Percentiles rank a stretch among this genome's conserved stretches.
Evolutionary conservation across 108 stramenopile species (phyloP).

Genomic region (Aureococcus anophagefferens): DNA sequence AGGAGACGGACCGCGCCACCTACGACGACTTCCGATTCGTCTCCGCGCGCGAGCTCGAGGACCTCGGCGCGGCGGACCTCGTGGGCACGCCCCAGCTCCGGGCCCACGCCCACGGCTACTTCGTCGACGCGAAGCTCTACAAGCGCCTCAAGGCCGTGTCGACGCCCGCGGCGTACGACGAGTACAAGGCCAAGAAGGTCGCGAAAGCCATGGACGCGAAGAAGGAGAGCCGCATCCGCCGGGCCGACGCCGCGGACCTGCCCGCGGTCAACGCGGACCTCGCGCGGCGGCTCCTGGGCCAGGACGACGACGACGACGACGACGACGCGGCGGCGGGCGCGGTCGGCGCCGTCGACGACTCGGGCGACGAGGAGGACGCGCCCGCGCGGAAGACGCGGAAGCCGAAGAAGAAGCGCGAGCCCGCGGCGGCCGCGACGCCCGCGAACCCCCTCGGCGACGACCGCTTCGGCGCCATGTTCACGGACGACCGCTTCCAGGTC

Average conservation of each 20-base stretch:
- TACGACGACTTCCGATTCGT: constrained; percentile 99
- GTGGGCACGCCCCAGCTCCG: constrained; percentile 87
- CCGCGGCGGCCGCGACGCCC: constrained; percentile 29
- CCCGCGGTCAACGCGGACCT: constrained; percentile 72
- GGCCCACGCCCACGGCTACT: constrained; percentile 99
- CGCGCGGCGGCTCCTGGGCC: constrained; percentile 71
- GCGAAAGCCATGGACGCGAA: constrained; percentile 44
- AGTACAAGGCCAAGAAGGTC: constrained; percentile 82
- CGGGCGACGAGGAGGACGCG: constrained; percentile 63
- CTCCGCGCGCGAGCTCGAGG: constrained; percentile 79
- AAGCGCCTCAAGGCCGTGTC: constrained; percentile 78
- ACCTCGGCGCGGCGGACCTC: constrained; percentile 79
- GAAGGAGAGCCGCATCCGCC: constrained; percentile 10
- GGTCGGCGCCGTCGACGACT: constrained; percentile 53
- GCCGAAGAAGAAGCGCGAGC: constrained; percentile 45
- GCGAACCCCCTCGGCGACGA: constrained; percentile 73
- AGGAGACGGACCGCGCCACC: constrained; percentile 62
- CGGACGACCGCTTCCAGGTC: constrained; percentile 83
- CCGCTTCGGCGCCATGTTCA: constrained; percentile 85
- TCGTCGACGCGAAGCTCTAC: constrained; percentile 90
- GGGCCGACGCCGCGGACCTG: background rate
- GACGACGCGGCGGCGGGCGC: constrained; percentile 33
- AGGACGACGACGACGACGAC: too few relatives aligned
- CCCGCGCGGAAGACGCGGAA: constrained; percentile 44
- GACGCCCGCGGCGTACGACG: constrained; percentile 93